Percentiles rank a stretch among this genome's conserved stretches.
Conservation (phyloP, 176 grass and related monocot genomes). For the Poa annua region DNA sequence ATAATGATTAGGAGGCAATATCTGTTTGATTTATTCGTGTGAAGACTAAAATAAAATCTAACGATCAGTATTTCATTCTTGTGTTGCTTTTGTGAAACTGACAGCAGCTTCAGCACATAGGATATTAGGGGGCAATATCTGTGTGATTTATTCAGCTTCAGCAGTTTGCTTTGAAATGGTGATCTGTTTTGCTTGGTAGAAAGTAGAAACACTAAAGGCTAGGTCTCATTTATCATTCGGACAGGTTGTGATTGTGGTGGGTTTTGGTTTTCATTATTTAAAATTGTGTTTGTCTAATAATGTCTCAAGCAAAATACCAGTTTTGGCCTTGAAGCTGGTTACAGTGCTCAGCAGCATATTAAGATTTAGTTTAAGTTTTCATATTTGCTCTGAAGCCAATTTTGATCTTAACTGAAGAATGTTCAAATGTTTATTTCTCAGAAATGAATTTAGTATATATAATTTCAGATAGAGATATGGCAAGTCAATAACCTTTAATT, state of each 20-base stretch:
- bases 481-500: not conserved
- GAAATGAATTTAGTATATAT: not conserved
- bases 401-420: not conserved
- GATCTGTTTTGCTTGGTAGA: not conserved
- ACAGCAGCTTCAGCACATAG: not conserved
- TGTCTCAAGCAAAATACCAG: not conserved
- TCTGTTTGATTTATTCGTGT: no score
- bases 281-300: not conserved
- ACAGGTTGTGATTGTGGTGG: not conserved
- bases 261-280: not conserved
- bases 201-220: not conserved
- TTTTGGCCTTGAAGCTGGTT: not conserved
- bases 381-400: conserved; percentile 18
- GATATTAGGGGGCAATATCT: not conserved
- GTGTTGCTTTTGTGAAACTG: not conserved
- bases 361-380: not conserved
- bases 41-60: not conserved
- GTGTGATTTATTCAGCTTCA: conserved; percentile 17
- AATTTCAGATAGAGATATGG: conserved; percentile 16
- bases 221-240: not conserved
- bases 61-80: not conserved
- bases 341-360: not conserved
- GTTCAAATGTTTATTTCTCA: not conserved
- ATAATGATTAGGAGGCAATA: no score
- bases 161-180: conserved; percentile 3